Evolutionary conservation across 495 filamentous ascomycete species (phyloP), one percentile per base, ranked within the genome.

Genomic region (Aspergillus baeticus): DNA sequence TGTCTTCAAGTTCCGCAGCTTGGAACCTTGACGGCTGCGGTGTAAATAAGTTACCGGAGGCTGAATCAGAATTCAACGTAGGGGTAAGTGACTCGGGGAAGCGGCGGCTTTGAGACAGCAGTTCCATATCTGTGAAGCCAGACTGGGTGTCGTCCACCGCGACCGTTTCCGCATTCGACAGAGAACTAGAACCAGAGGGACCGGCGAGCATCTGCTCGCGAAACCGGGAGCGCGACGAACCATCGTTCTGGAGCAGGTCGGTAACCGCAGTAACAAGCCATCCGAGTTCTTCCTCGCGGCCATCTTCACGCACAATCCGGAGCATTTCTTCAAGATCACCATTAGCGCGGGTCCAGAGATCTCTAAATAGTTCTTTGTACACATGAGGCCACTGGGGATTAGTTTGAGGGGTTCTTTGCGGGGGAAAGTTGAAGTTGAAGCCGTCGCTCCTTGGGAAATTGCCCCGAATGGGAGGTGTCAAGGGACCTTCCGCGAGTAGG

Each of bases 301-400:
- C 76, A 60, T 87, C 85, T 29, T 85, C 79, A 22, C 79, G 77
- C 44, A 89, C 84, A 11, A 89, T 83, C 37, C 75, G 69, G 6
- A 86, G 59, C 17, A 89, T 82, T 58, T 79, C 77, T 14, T 82
- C 73, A 0, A 80, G 81, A 57, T 87, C 77, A 11, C 86, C 84
- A 35, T 81, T 73, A 1, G 81, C 78, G 23, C 73, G 75, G 26
- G 57, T 73, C 74, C 70, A 69, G 65, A 88, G 35, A 71, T 84
- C 60, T 61, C 72, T 67, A 74, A 78, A 72, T 64, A 80, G 63
- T 64, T 81, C 51, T 61, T 75, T 66, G 64, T 81, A 51, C 60
- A 76, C 44, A 66, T 77, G 43, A 63, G 71, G 63, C 63, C 63
- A 61, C 14, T 42, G 50, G 34, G 65, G 60, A 11, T 60, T 61